These are phyloP conservation scores for Barnettozyma siamensis DNA, from an alignment of 805 yeast genomes.

Conservation along the genomic window DNA sequence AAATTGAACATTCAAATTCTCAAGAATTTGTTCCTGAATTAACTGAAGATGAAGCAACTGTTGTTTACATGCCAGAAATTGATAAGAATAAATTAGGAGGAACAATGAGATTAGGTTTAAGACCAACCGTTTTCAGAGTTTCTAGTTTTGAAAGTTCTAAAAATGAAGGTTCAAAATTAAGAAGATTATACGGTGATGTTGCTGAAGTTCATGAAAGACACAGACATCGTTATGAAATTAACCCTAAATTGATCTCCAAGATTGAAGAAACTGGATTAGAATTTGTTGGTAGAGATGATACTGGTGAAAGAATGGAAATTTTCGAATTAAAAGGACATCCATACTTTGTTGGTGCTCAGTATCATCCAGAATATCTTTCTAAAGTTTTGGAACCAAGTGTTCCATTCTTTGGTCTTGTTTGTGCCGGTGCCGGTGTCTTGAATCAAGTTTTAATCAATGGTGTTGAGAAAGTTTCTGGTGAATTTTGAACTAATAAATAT, in stretches of 20 bases:
- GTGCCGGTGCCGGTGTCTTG: constrained; percentile 85
- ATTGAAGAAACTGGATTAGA: constrained; percentile 76
- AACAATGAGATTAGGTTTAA: constrained; percentile 96
- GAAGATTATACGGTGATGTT: constrained; percentile 71
- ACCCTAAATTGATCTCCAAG: constrained; percentile 68
- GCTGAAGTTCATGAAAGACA: constrained; percentile 83
- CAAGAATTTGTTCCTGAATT: constrained; percentile 72
- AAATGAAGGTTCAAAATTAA: constrained; percentile 53
- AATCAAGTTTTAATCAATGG: constrained; percentile 51
- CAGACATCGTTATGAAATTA: constrained; percentile 97
- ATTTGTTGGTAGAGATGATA: constrained; percentile 92
- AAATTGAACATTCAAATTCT: constrained; percentile 63
- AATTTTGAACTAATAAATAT: constrained; percentile 28
- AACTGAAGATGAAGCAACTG: constrained; percentile 61
- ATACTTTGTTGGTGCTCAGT: constrained; percentile 91
- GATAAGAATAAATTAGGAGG: constrained; percentile 96
- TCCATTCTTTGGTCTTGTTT: constrained; percentile 94
- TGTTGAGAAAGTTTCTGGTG: constrained; percentile 21
- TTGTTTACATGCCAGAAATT: constrained; percentile 97
- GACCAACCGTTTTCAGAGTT: constrained; percentile 75
- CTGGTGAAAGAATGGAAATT: constrained; percentile 88
- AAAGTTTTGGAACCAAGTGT: constrained; percentile 95
- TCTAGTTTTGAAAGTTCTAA: too few relatives aligned
- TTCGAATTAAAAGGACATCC: constrained; percentile 84
- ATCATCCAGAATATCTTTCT: constrained; percentile 96